A percentile compares a stretch with the other conserved stretches of the same genome.
Conservation (phyloP, 192 early-diverging fungal genomes). For the Backusella morwellensis region DNA sequence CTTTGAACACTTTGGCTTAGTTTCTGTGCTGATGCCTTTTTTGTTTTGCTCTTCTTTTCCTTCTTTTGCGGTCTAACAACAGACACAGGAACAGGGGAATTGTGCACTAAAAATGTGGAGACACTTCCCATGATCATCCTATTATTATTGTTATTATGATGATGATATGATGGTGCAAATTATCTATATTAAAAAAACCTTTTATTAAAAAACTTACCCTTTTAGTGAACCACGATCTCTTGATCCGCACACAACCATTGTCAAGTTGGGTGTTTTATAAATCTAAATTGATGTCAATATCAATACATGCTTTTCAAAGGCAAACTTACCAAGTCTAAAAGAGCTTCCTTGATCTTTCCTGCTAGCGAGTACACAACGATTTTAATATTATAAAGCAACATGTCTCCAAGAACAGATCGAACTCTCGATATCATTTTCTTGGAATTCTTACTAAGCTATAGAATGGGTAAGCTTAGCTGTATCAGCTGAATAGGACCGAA, state of each 20-base stretch:
- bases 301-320: background rate
- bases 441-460: conserved; percentile 30
- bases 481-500: background rate
- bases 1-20: conserved; percentile 35
- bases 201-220: conserved; percentile 31
- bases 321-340: conserved; percentile 27
- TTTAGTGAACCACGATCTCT: conserved; percentile 46
- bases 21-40: conserved; percentile 26
- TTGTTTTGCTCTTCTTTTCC: conserved; percentile 25
- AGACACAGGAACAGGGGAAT: conserved; percentile 49
- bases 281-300: background rate
- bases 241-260: conserved; percentile 50
- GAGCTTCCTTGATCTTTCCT: conserved; percentile 21
- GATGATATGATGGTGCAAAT: too few species aligned
- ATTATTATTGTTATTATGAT: background rate
- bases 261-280: conserved; percentile 19
- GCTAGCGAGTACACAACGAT: conserved; percentile 24
- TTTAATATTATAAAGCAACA: conserved; percentile 39
- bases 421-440: conserved; percentile 27
- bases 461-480: background rate
- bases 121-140: conserved; percentile 50
- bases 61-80: conserved; percentile 47
- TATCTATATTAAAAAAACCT: too few species aligned
- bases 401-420: conserved; percentile 24
- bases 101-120: conserved; percentile 49